A percentile compares a stretch with the other conserved stretches of the same genome.
Conservation (phyloP, 148 eudicot genomes). For the Silene conica region DNA sequence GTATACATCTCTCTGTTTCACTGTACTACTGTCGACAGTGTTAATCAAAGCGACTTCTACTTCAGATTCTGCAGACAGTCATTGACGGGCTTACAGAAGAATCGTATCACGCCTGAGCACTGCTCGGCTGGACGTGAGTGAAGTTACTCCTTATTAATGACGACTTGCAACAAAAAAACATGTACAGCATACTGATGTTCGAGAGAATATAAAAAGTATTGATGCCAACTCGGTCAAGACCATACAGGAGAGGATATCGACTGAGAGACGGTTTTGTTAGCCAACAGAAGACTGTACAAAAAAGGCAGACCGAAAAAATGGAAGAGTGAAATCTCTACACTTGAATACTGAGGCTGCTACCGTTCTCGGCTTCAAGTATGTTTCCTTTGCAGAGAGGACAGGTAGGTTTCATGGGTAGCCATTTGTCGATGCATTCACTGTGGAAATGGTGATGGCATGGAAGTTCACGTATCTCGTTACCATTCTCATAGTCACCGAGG, state of each 20-base stretch:
- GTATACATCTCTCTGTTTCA: too few species aligned
- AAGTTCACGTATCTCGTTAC: slow-evolving; percentile 72
- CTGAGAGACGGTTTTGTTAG: slow-evolving; percentile 10
- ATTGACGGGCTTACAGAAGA: too few species aligned
- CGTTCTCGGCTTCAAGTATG: slow-evolving; percentile 49
- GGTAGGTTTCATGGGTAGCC: slow-evolving; percentile 79
- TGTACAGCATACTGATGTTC: slow-evolving; percentile 13
- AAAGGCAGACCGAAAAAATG: slow-evolving; percentile 16
- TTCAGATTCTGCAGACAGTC: too few species aligned
- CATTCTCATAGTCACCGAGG: slow-evolving; percentile 72
- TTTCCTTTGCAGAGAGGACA: slow-evolving; percentile 96
- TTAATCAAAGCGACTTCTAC: neutral
- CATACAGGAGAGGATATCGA: slow-evolving; percentile 19
- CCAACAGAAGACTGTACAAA: slow-evolving; percentile 19
- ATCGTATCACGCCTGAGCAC: too few species aligned
- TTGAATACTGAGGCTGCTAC: slow-evolving; percentile 59
- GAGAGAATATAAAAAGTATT: slow-evolving; percentile 7
- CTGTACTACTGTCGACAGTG: neutral
- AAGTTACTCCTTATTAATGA: neutral
- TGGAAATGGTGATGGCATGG: slow-evolving; percentile 93
- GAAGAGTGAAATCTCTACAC: slow-evolving; percentile 31
- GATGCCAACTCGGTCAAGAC: slow-evolving; percentile 9
- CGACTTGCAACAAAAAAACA: slow-evolving; percentile 28
- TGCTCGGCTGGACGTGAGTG: neutral
- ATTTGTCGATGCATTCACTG: slow-evolving; percentile 75